These are phyloP conservation scores for Trametes versicolor DNA, from an alignment of 1,284 basidiomycete species.

Conservation along the genomic window DNA sequence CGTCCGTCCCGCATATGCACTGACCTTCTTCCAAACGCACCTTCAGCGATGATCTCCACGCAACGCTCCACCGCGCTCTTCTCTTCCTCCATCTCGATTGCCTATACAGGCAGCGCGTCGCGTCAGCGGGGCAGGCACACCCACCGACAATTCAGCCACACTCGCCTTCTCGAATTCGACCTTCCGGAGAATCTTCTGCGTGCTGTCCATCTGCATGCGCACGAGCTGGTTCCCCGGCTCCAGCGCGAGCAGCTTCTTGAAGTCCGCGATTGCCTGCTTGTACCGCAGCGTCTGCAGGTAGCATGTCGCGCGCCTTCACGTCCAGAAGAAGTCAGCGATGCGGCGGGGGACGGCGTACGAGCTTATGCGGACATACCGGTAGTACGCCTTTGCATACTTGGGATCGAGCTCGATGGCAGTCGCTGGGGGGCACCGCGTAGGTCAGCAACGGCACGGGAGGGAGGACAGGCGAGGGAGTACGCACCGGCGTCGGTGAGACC, in stretches of 20 bases:
- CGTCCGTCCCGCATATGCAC: background rate
- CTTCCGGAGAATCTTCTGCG: conserved; percentile 89
- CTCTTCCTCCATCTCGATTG: conserved; percentile 91
- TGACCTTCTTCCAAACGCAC: conserved; percentile 46
- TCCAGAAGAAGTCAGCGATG: background rate
- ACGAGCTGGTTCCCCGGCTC: conserved; percentile 91
- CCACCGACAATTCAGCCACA: conserved; percentile 8
- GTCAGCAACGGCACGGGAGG: background rate
- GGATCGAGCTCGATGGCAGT: conserved; percentile 92
- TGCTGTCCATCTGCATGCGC: conserved; percentile 84
- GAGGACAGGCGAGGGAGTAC: conserved; percentile 2
- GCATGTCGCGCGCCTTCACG: conserved; percentile 84
- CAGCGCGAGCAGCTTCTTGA: conserved; percentile 86
- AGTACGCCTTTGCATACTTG: conserved; percentile 93
- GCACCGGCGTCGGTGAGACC: conserved; percentile 80
- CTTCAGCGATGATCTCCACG: conserved; percentile 82
- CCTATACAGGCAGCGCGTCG: conserved; percentile 53
- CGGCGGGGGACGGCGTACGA: background rate
- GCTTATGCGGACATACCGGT: conserved; percentile 59
- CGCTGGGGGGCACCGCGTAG: conserved; percentile 51
- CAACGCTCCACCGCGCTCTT: conserved; percentile 80
- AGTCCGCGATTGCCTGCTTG: conserved; percentile 85
- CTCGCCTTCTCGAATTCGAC: conserved; percentile 90
- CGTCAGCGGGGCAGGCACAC: background rate
- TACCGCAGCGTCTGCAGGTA: conserved; percentile 91